Base-by-base conservation (phyloP, 441 rosid species). In the Croton laevigatus region DNA sequence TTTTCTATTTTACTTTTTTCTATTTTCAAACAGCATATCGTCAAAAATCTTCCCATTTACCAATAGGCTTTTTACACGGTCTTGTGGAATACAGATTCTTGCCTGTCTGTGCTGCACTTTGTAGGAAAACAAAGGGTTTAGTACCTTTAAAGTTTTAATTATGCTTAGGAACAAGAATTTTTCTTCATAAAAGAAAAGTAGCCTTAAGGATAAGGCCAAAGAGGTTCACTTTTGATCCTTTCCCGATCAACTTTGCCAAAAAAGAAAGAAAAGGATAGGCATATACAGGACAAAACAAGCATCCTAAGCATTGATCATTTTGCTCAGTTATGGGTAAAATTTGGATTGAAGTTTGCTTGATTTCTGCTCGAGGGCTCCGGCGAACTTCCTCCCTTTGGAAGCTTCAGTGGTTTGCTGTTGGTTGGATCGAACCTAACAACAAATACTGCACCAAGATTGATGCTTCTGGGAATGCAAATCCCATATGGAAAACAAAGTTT, bases 351-450 rank as follows among this genome's bases (percentile, higher is more conserved):
- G 85, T 89, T 51, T 84, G 90, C 71, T 62, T 94, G 67, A 79
- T 91, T 17, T 94, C 98, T 73, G 96, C 97, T n/a, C 79, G 94
- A 23, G 97, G 97, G 19, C 92, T 94, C 17, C 81, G 88, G 12
- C 87, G 85, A 34, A 73, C 89, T 8, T 89, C 89, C 3, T 80
- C 92, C 0, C 80, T 90, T 27, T 89, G 91, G 89, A 94, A 90
- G 83, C 88, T 85, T 62, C 97, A 91, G 54, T 94, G 97, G 97
- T 91, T 83, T 71, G 96, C 96, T 0, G 92, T 91, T 45, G 97
- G 97, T 1, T 94, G 98, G 98, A 79, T 94, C 9, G 87, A 91
- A 78, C 93, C 96, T 6, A 83, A 81, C 81, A 82, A 87, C 81
- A 91, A 90, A 80, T 94, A 94, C 70, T 88, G 95, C 78, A 85